Base-by-base conservation (phyloP, 257 asterid species). In the Primulina eburnea region DNA sequence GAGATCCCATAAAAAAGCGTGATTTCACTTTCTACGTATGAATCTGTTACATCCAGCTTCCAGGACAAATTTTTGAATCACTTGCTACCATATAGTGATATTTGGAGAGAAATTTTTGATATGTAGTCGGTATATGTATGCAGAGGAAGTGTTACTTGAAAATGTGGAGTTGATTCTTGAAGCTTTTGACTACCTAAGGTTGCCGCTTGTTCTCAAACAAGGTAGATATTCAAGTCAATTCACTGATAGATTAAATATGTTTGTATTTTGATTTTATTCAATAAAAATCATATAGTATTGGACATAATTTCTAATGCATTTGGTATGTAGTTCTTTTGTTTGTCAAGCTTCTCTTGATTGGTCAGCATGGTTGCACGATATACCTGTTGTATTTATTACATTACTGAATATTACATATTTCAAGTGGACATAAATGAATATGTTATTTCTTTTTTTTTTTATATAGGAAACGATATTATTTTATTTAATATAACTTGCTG, bases 111-210 rank as follows among this genome's bases (percentile, higher is more conserved):
- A 30, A 35, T 64, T 62, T 26, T 7, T 30, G 56, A 28, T 69
- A 28, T 29, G 63, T 32, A 11, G 24, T 35, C 33, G 29, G 20
- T 14, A 64, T 78, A 16, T 56, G 63, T 71, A 66, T 80, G 82
- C 86, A 92, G 98, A 89, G 81, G 98, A 93, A 86, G 96, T 93
- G 29, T 77, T 90, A 75, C 75, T 90, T 80, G 98, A 93, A 85
- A 85, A 90, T 18, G 98, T 93, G 69, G 97, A 93, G 90, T 83
- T 93, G 81, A 90, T 88, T 83, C 95, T 93, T 47, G 98, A 90
- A 83, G 98, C 98, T 61, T 93, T 93, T 64, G 98, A 93, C 77
- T 88, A 93, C 74, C 92, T 90, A 47, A 93, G 90, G 78, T 75
- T 90, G 71, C 98, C 97, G 17, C 86, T 93, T 86, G 87, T 92